phyloP scores from a whole-genome alignment of 176 grass and related monocot species.

The Ensete ventricosum region DNA sequence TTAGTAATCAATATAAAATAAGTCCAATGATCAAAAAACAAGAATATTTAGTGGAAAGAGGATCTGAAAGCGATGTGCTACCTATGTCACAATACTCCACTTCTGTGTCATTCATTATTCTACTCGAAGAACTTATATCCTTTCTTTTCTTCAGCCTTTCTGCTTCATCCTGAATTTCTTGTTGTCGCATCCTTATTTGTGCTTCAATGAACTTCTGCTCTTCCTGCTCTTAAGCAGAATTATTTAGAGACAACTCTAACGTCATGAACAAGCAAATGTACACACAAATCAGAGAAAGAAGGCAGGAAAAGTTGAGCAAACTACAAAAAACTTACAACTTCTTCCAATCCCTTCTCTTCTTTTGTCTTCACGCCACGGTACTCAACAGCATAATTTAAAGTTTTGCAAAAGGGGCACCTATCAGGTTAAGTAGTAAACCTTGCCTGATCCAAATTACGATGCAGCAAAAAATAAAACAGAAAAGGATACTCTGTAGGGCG shows the following conservation, averaged over 20 bases:
- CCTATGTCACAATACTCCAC: conserved; percentile 82
- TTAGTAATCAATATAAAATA: background rate
- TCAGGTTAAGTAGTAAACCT: conserved; percentile 36
- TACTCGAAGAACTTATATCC: conserved; percentile 48
- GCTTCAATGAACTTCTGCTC: conserved; percentile 98
- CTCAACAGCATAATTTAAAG: conserved; percentile 87
- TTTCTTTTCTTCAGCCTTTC: conserved; percentile 88
- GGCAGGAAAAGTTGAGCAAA: background rate
- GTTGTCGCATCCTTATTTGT: conserved; percentile 86
- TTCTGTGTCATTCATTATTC: conserved; percentile 58
- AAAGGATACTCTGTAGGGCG: conserved; percentile 97
- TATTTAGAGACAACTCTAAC: background rate
- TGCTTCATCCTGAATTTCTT: conserved; percentile 95
- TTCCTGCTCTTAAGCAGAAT: conserved; percentile 48
- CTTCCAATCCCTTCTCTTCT: conserved; percentile 95
- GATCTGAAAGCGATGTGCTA: conserved; percentile 74
- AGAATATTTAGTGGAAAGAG: background rate
- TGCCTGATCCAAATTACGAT: conserved; percentile 4
- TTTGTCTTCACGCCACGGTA: conserved; percentile 96
- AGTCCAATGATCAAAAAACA: background rate
- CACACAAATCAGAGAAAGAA: background rate
- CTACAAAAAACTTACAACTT: conserved; percentile 55
- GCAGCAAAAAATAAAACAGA: conserved; percentile 4
- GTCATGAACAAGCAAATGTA: conserved; percentile 10
- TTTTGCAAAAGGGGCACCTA: conserved; percentile 99